Conservation (phyloP, 257 asterid genomes). For the Schizonepeta tenuifolia region DNA sequence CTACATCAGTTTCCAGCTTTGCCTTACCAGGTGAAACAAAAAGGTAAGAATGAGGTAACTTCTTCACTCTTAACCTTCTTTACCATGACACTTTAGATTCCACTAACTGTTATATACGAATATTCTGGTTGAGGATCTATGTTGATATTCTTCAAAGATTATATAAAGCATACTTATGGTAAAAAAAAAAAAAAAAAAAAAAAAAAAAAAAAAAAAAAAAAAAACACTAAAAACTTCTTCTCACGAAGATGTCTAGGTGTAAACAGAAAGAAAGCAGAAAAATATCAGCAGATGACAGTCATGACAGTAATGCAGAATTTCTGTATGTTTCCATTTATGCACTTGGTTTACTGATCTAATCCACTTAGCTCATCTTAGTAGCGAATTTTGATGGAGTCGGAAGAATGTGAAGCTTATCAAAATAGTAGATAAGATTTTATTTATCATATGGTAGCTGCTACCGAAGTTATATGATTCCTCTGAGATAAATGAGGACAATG, state of each 20-base stretch:
- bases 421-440: neutral
- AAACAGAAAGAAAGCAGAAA: conserved; percentile 4
- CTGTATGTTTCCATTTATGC: neutral
- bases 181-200: conserved; percentile 15
- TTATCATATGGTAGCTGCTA: neutral
- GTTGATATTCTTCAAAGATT: conserved; percentile 8
- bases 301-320: neutral
- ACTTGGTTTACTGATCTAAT: neutral
- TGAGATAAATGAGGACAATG: conserved; percentile 12
- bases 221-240: conserved; percentile 12
- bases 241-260: conserved; percentile 12
- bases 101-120: conserved; percentile 32
- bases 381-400: neutral
- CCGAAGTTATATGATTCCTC: neutral
- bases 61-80: conserved; percentile 18
- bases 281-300: neutral
- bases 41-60: conserved; percentile 8
- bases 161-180: conserved; percentile 14
- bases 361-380: neutral
- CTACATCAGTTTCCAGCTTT: conserved; percentile 21
- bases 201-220: conserved; percentile 1
- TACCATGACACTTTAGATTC: conserved; percentile 24
- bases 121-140: conserved; percentile 21
- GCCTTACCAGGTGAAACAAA: conserved; percentile 31
- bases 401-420: neutral